Percentiles rank a stretch among this genome's conserved stretches.
Conservation (phyloP, 805 yeast genomes). For the Hanseniaspora clermontiae region DNA sequence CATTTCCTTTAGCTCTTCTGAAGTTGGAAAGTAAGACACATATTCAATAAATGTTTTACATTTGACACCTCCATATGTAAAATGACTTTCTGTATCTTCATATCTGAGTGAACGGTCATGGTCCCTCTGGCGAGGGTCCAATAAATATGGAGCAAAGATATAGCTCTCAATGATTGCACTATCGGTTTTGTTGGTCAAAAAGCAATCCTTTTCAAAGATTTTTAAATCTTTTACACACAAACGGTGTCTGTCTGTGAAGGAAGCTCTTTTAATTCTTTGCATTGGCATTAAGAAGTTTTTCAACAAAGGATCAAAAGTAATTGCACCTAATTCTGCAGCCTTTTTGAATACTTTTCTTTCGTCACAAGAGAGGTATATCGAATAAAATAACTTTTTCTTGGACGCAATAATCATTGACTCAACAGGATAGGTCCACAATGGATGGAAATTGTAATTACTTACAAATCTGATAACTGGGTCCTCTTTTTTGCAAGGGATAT, state of each 20-base stretch:
- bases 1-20: background rate
- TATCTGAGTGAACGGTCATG: background rate
- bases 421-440: conserved; percentile 1
- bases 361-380: background rate
- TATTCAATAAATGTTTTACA: background rate
- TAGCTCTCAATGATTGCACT: background rate
- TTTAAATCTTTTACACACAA: background rate
- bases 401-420: background rate
- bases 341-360: background rate
- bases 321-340: background rate
- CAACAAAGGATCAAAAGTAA: background rate
- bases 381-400: background rate
- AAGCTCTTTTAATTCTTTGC: background rate
- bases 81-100: background rate
- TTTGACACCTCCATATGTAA: background rate
- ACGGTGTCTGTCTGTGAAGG: background rate
- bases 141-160: background rate
- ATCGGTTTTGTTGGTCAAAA: background rate
- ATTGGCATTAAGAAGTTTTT: background rate
- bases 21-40: background rate
- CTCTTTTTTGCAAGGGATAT: conserved; percentile 1
- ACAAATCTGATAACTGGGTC: conserved; percentile 5
- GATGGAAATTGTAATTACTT: background rate
- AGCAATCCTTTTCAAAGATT: background rate
- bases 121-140: background rate